Evolutionary conservation across 2,329 filamentous ascomycete genomes (phyloP), one percentile per base, ranked within the genome.

Genomic region (Neofusicoccum sp.): DNA sequence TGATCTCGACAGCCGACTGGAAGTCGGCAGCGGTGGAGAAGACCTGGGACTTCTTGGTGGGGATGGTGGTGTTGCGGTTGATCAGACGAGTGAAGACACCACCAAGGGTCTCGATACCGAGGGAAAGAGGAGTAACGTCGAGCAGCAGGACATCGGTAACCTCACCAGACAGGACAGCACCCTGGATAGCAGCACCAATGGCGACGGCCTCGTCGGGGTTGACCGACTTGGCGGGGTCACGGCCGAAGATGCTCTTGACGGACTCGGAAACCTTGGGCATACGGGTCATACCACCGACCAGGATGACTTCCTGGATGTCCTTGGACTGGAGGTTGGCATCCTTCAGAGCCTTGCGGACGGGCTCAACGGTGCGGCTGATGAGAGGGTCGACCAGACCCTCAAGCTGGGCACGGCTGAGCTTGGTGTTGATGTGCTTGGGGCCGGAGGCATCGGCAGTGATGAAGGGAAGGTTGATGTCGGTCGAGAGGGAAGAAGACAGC

Each of bases 31-130:
- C 93, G 56, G 93, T 98, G 61, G 93, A 97, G 87, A 98, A 98
- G 75, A 93, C 88, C 82, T 97, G 92, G 11, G 93, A 97, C 84
- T 98, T 98, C 89, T 97, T 97, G 82, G 93, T 98, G 61, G 93
- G 93, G 75, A 98, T 98, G 67, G 93, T 97, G 74, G 93, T 98
- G 86, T 98, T 98, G 71, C 93, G 91, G 88, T 96, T 96, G 84
- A 98, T 98, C 78, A 98, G 80, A 75, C 92, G 91, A 66, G 93
- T 97, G 85, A 98, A 96, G 73, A 97, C 93, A 86, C 93, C 93
- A 70, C 93, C 93, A 33, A 96, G 89, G 61, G 93, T 98, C 87
- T 98, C 93, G 69, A 98, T 97, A 89, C 93, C 93, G 65, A 98
- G 91, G 56, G 93, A 97, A 38, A 97, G 86, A 69, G 93, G 93